Conservation (phyloP, 2,329 filamentous ascomycete species). For the Coleophoma eucalyptorum region DNA sequence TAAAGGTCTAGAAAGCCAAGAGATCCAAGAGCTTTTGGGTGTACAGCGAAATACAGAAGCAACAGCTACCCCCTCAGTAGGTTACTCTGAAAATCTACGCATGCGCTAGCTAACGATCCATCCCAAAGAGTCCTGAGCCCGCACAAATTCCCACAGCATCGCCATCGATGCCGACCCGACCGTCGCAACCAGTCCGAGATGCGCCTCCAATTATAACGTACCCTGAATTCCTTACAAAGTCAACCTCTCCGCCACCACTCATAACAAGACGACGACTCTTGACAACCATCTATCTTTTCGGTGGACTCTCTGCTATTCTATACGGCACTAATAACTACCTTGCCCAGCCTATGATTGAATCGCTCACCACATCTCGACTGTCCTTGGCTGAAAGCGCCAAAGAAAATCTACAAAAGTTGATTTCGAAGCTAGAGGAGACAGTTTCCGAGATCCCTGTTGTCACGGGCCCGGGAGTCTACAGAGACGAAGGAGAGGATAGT, state of each 20-base stretch:
- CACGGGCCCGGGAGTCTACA: constrained; percentile 14
- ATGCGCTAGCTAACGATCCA: constrained; percentile 13
- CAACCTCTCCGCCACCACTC: constrained; percentile 53
- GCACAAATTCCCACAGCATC: constrained; percentile 37
- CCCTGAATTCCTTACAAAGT: constrained; percentile 62
- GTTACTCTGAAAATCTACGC: neutral
- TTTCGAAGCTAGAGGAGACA: constrained; percentile 45
- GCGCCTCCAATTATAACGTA: constrained; percentile 60
- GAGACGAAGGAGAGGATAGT: constrained; percentile 33
- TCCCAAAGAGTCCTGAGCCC: constrained; percentile 27
- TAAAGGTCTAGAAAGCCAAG: constrained; percentile 66
- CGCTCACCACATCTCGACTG: constrained; percentile 46
- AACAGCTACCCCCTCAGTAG: constrained; percentile 6
- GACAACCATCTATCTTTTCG: constrained; percentile 55
- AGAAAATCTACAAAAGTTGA: constrained; percentile 45
- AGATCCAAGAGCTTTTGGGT: constrained; percentile 65
- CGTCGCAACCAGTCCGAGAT: constrained; percentile 26
- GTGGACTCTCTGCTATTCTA: constrained; percentile 55
- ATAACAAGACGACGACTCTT: constrained; percentile 56
- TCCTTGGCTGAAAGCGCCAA: constrained; percentile 45
- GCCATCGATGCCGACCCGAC: constrained; percentile 35
- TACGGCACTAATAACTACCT: constrained; percentile 71
- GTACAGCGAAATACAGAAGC: constrained; percentile 22
- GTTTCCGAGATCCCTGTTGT: constrained; percentile 58
- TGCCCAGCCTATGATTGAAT: constrained; percentile 55